phyloP scores from a whole-genome alignment of 1,284 basidiomycete genomes.

The Tilletia walkeri region DNA sequence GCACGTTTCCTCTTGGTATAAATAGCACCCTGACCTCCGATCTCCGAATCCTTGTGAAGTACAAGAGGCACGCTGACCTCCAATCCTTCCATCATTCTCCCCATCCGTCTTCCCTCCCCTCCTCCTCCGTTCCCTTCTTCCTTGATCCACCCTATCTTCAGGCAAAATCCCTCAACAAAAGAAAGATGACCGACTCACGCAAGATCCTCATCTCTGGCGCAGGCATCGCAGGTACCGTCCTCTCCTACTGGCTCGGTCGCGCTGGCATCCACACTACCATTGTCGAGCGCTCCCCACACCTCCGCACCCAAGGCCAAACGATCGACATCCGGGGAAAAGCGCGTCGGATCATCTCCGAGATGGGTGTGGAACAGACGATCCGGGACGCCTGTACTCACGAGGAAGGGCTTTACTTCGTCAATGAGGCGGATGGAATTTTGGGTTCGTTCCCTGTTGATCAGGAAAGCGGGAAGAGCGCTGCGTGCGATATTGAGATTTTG shows the following conservation, averaged over 20 bases:
- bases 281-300: conserved; percentile 47
- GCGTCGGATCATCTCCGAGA: conserved; percentile 45
- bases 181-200: neutral
- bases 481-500: conserved; percentile 35
- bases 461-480: conserved; percentile 20
- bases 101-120: too few species aligned
- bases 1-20: too few species aligned
- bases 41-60: too few species aligned
- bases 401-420: conserved; percentile 46
- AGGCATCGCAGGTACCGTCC: conserved; percentile 54
- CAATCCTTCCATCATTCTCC: too few species aligned
- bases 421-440: conserved; percentile 29
- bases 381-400: conserved; percentile 46
- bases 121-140: too few species aligned
- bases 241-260: conserved; percentile 48
- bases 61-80: too few species aligned
- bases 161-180: too few species aligned
- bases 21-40: too few species aligned
- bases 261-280: conserved; percentile 50
- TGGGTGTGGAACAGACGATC: conserved; percentile 47
- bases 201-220: conserved; percentile 55
- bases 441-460: conserved; percentile 37
- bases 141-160: too few species aligned
- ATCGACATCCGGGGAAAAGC: conserved; percentile 52
- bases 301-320: conserved; percentile 53